Evolutionary conservation across 768 basidiomycete species (phyloP).

Genomic region (Dacryopinax spathularia): DNA sequence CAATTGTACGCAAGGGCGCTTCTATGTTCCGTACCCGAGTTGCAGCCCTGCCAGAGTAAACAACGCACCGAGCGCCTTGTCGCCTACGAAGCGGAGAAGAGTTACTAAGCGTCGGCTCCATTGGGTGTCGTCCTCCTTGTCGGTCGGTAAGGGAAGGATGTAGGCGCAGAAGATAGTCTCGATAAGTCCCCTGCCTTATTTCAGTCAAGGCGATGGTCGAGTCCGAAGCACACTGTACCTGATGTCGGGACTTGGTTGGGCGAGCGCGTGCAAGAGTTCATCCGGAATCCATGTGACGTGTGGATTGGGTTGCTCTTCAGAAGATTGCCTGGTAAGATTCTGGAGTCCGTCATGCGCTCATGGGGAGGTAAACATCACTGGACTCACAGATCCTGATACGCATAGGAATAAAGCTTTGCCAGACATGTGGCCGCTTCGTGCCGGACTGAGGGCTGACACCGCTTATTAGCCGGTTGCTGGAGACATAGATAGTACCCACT

Average conservation of each 20-base stretch:
- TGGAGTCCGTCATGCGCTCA: slow-evolving; percentile 4
- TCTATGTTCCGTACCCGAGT: slow-evolving; percentile 34
- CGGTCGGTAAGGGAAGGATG: slow-evolving; percentile 63
- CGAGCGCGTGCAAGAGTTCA: slow-evolving; percentile 41
- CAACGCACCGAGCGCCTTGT: slow-evolving; percentile 42
- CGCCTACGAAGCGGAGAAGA: slow-evolving; percentile 53
- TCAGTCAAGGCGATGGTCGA: neutral
- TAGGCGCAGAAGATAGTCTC: slow-evolving; percentile 58
- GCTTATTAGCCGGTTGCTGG: slow-evolving; percentile 11
- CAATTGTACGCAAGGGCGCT: too few species aligned
- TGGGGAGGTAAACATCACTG: neutral
- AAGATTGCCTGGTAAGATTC: slow-evolving; percentile 48
- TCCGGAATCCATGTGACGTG: slow-evolving; percentile 93
- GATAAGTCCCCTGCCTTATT: slow-evolving; percentile 35
- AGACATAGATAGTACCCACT: slow-evolving; percentile 29
- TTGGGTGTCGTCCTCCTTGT: slow-evolving; percentile 48
- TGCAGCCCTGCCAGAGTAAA: slow-evolving; percentile 51
- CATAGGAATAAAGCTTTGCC: slow-evolving; percentile 63
- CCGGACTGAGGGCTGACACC: slow-evolving; percentile 23
- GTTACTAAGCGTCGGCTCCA: slow-evolving; percentile 78
- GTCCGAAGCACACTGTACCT: slow-evolving; percentile 30
- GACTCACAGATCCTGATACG: slow-evolving; percentile 80
- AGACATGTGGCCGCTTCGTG: slow-evolving; percentile 60
- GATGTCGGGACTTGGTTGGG: slow-evolving; percentile 39
- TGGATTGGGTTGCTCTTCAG: slow-evolving; percentile 50